Evolutionary conservation across 1,284 basidiomycete genomes (phyloP).

Genomic region (Sporisorium reilianum): DNA sequence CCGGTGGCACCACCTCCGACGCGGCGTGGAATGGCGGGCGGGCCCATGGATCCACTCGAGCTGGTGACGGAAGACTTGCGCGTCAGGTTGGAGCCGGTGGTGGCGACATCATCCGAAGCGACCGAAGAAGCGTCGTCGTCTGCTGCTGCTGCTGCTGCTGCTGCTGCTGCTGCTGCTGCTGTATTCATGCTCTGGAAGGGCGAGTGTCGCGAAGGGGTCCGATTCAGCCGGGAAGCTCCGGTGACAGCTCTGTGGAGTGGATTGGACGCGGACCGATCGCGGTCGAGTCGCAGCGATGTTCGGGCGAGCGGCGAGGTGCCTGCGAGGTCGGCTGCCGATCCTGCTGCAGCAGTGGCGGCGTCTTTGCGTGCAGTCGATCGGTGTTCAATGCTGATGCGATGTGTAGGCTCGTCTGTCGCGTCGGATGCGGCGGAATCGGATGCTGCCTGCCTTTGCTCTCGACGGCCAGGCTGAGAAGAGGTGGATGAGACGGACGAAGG

Average conservation of each 20-base stretch:
- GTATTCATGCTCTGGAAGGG: slow-evolving; percentile 12
- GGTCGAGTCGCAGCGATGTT: slow-evolving; percentile 27
- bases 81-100: slow-evolving; percentile 36
- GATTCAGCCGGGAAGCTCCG: slow-evolving; percentile 24
- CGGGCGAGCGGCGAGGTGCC: slow-evolving; percentile 22
- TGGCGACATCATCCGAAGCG: slow-evolving; percentile 37
- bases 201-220: slow-evolving; percentile 31
- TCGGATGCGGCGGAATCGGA: slow-evolving; percentile 38
- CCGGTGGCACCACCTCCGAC: slow-evolving; percentile 18
- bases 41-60: slow-evolving; percentile 52
- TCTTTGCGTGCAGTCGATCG: slow-evolving; percentile 17
- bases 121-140: slow-evolving; percentile 44
- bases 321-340: slow-evolving; percentile 12
- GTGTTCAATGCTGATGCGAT: slow-evolving; percentile 24
- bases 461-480: slow-evolving; percentile 21
- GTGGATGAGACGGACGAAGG: slow-evolving; percentile 37
- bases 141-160: slow-evolving; percentile 8
- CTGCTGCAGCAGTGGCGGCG: not conserved
- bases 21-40: slow-evolving; percentile 42
- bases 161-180: slow-evolving; percentile 14
- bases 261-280: slow-evolving; percentile 36
- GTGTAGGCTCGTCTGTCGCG: slow-evolving; percentile 14
- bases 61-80: slow-evolving; percentile 51
- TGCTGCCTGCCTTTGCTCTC: slow-evolving; percentile 27
- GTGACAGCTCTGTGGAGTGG: slow-evolving; percentile 40